Conservation (phyloP, 352 stramenopile genomes). For the Halophytophthora polymorphica region DNA sequence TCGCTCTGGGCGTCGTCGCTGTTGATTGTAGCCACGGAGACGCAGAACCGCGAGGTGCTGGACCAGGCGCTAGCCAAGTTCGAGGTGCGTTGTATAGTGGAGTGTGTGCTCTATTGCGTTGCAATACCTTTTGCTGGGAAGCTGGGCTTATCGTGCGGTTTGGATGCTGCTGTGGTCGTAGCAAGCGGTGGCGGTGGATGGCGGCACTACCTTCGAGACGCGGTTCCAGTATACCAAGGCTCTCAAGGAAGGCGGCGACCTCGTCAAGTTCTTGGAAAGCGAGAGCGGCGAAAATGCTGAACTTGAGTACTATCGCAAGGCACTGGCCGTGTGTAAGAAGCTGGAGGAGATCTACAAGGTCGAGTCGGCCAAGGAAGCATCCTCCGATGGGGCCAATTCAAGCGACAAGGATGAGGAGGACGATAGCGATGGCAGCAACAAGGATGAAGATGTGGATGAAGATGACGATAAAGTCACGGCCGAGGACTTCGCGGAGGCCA, state of each 20-base stretch:
- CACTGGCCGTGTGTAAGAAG: slow-evolving; percentile 23
- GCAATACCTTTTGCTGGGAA: not conserved
- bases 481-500: slow-evolving; percentile 43
- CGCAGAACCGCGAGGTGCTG: slow-evolving; percentile 48
- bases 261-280: slow-evolving; percentile 53
- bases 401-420: slow-evolving; percentile 3
- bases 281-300: slow-evolving; percentile 16
- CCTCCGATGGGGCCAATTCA: not conserved
- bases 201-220: slow-evolving; percentile 79
- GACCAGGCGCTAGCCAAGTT: slow-evolving; percentile 65
- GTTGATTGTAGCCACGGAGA: slow-evolving; percentile 75
- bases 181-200: slow-evolving; percentile 76
- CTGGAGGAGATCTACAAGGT: slow-evolving; percentile 41
- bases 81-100: slow-evolving; percentile 27
- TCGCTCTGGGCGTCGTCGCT: slow-evolving; percentile 77
- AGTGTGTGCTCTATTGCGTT: not conserved
- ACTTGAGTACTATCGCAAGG: slow-evolving; percentile 13
- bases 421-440: slow-evolving; percentile 1
- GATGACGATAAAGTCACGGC: slow-evolving; percentile 46
- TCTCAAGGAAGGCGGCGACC: slow-evolving; percentile 64
- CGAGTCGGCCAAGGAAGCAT: slow-evolving; percentile 14
- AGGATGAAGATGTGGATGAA: slow-evolving; percentile 21
- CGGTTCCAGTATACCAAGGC: slow-evolving; percentile 76
- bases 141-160: not conserved
- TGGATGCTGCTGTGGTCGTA: slow-evolving; percentile 7